Evolutionary conservation across 2,329 filamentous ascomycete genomes (phyloP).

Genomic region (Trichoderma atrobrunneum): DNA sequence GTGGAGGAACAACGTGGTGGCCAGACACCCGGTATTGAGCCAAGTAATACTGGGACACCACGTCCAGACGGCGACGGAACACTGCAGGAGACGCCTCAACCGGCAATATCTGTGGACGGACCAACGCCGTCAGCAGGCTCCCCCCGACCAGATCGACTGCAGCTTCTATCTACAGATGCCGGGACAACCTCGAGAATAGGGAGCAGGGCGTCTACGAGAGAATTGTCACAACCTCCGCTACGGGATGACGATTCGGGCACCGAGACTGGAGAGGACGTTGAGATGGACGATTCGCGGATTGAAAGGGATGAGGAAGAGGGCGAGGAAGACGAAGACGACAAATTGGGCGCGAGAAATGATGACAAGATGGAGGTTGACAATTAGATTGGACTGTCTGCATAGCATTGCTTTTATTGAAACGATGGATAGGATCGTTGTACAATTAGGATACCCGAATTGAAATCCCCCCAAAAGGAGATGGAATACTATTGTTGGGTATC

Average conservation of each 20-base stretch:
- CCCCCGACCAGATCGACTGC: slow-evolving; percentile 30
- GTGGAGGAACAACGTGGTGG: slow-evolving; percentile 47
- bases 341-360: slow-evolving; percentile 42
- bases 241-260: slow-evolving; percentile 34
- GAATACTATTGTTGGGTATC: not conserved
- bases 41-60: slow-evolving; percentile 52
- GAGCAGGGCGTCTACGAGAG: slow-evolving; percentile 31
- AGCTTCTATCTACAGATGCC: slow-evolving; percentile 22
- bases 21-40: slow-evolving; percentile 49
- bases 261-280: slow-evolving; percentile 53
- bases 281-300: slow-evolving; percentile 51
- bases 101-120: slow-evolving; percentile 29
- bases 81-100: slow-evolving; percentile 27
- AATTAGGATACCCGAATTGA: slow-evolving; percentile 23
- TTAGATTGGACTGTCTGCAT: slow-evolving; percentile 21
- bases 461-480: not conserved
- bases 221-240: slow-evolving; percentile 29
- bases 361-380: slow-evolving; percentile 67
- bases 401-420: not conserved
- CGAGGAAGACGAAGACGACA: slow-evolving; percentile 27
- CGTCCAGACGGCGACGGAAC: slow-evolving; percentile 43
- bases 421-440: slow-evolving; percentile 21
- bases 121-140: slow-evolving; percentile 35
- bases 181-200: slow-evolving; percentile 26
- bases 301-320: slow-evolving; percentile 40